Evolutionary conservation across 2,329 filamentous ascomycete species (phyloP), one percentile per base, ranked within the genome.

Genomic region (Sporothrix pallida): DNA sequence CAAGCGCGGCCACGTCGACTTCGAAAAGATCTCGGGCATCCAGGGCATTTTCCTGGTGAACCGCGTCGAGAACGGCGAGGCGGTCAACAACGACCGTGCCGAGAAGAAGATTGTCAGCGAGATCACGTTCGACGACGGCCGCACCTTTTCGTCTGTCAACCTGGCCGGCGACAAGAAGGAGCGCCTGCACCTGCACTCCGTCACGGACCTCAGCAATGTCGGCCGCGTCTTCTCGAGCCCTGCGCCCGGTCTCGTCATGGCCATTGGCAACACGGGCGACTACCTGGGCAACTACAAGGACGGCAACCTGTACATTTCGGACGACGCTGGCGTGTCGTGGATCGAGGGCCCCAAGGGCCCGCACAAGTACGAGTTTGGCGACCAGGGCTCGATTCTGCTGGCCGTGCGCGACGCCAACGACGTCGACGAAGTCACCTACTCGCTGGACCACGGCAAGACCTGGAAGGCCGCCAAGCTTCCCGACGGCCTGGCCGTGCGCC

Each of bases 361-460:
- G 13, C 94, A 98, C 83, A 96, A 97, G 81, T 99, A 97, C 82
- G 95, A 98, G 79, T 97, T 98, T 81, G 96, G 96, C 71, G 95
- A 98, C 78, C 92, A 97, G 77, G 96, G 96, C 1, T 94, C 94
- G 17, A 88, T 99, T 23, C 85, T 99, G 44, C 87, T 98, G 44
- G 96, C 96, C 3, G 86, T 98, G 52, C 87, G 88, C 75, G 93
- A 97, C 78, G 93, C 91, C 0, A 83, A 89, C 52, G 83, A 90
- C 73, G 85, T 91, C 12, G 82, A 83, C 48, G 86, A 90, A 76
- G 81, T 91, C 69, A 85, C 83, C 52, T 99, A 95, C 82, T 98
- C 96, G 0, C 84, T 98, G 37, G 90, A 99, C 80, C 94, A 98
- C 80, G 97, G 97, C 69, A 90, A 94, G 79, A 88, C 88, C 2